phyloP scores from a whole-genome alignment of 768 basidiomycete genomes.

The Mycena chlorophos region DNA sequence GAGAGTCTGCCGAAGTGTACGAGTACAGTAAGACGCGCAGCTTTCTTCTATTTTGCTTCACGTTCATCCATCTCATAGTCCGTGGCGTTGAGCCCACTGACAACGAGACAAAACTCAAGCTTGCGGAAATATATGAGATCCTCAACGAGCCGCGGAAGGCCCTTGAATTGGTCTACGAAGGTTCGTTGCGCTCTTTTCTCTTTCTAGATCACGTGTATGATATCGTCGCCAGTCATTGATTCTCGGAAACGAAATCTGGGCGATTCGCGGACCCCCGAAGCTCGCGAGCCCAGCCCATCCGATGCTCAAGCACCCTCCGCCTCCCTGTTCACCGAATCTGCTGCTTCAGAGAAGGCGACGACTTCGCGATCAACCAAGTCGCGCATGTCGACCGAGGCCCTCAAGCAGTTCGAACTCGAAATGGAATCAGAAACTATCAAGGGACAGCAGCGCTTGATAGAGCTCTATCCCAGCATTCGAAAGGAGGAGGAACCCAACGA shows the following conservation, averaged over 20 bases:
- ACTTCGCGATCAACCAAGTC: constrained; percentile 36
- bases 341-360: constrained; percentile 1
- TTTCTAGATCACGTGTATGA: neutral
- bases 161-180: constrained; percentile 82
- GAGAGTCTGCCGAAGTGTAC: constrained; percentile 80
- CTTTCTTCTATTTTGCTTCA: neutral
- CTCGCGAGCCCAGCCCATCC: neutral
- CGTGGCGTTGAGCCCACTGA: constrained; percentile 70
- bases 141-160: constrained; percentile 79
- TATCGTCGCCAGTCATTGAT: constrained; percentile 53
- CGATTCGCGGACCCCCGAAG: constrained; percentile 26
- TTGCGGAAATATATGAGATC: constrained; percentile 89
- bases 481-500: constrained; percentile 37
- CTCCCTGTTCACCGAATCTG: constrained; percentile 17
- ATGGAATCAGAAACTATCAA: constrained; percentile 64
- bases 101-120: constrained; percentile 82
- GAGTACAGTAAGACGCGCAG: constrained; percentile 62
- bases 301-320: constrained; percentile 5
- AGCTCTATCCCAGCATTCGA: constrained; percentile 60
- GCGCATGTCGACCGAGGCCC: constrained; percentile 55
- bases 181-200: constrained; percentile 37
- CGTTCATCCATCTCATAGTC: constrained; percentile 45
- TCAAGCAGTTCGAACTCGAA: constrained; percentile 63
- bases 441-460: constrained; percentile 59
- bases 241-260: constrained; percentile 48